phyloP scores from a whole-genome alignment of 768 basidiomycete genomes.

The Chalciporus sphaerocephalus region DNA sequence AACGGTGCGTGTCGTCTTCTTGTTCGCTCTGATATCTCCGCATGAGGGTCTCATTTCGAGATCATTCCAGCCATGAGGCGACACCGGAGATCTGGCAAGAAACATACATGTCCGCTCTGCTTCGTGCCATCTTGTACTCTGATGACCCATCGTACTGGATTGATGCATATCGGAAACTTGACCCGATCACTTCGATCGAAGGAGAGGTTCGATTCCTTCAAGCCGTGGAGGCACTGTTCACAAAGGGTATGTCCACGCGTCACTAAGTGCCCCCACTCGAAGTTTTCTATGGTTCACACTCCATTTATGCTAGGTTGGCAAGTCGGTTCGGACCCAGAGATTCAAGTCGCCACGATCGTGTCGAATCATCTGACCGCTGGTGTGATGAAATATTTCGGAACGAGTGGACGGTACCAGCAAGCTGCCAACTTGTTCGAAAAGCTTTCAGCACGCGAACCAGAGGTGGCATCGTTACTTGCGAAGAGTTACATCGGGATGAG shows the following conservation, averaged over 20 bases:
- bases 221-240: constrained; percentile 83
- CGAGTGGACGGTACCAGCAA: constrained; percentile 79
- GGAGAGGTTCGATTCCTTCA: constrained; percentile 88
- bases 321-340: constrained; percentile 96
- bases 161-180: constrained; percentile 92
- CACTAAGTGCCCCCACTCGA: neutral
- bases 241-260: constrained; percentile 54
- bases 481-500: constrained; percentile 96
- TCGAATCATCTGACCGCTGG: constrained; percentile 96
- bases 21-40: neutral
- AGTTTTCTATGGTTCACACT: neutral
- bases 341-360: constrained; percentile 94
- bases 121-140: constrained; percentile 90
- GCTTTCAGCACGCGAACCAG: constrained; percentile 77
- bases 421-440: constrained; percentile 95
- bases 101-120: constrained; percentile 89
- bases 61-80: constrained; percentile 69
- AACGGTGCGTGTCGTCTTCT: constrained; percentile 57
- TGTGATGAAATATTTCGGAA: constrained; percentile 95
- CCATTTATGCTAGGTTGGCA: constrained; percentile 73
- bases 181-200: constrained; percentile 87
- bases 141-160: constrained; percentile 90
- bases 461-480: constrained; percentile 83
- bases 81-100: constrained; percentile 95
- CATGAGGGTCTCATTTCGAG: neutral